Base-by-base conservation (phyloP, 2,329 filamentous ascomycete genomes). In the Fusarium siculi region DNA sequence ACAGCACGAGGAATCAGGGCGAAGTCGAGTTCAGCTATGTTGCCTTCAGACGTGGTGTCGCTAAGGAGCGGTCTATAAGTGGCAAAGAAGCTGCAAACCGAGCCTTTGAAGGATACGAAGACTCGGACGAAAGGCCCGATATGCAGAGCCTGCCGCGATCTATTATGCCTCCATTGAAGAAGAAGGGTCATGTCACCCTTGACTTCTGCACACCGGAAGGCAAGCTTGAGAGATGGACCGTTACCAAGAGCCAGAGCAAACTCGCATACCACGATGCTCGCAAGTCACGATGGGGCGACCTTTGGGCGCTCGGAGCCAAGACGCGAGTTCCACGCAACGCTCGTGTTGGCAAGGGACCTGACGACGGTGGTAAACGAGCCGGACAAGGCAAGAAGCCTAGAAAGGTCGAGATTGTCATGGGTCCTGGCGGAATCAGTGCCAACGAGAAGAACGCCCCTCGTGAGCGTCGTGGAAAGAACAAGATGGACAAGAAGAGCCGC, bases 291-390 rank as follows among this genome's bases (percentile, higher is more conserved):
- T 98, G 96, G 96, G 96, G 96, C 43, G 96, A 98, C 80, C 86
- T 98, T 15, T 99, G 96, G 96, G 95, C 96, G 2, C 86, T 98
- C 1, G 96, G 96, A 1, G 96, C 95, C 28, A 98, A 98, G 87
- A 97, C 94, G 0, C 88, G 94, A 18, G 88, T 93, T 8, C 79
- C 82, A 5, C 85, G 93, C 52, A 85, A 84, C 19, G 83, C 93
- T 47, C 88, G 91, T 12, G 82, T 93, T 7, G 93, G 93, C 58
- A 81, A 79, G 70, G 83, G 82, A 39, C 77, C 80, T 0, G 82
- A 85, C 34, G 87, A 87, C 43, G 85, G 85, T 9, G 86, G 85
- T 7, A 84, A 87, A 57, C 81, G 86, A 44, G 81, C 84, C 14
- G 81, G 76, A 6, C 71, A 80, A 58, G 82, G 80, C 56, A 86